Evolutionary conservation across 257 asterid genomes (phyloP).

Genomic region (Craterostigma plantagineum): DNA sequence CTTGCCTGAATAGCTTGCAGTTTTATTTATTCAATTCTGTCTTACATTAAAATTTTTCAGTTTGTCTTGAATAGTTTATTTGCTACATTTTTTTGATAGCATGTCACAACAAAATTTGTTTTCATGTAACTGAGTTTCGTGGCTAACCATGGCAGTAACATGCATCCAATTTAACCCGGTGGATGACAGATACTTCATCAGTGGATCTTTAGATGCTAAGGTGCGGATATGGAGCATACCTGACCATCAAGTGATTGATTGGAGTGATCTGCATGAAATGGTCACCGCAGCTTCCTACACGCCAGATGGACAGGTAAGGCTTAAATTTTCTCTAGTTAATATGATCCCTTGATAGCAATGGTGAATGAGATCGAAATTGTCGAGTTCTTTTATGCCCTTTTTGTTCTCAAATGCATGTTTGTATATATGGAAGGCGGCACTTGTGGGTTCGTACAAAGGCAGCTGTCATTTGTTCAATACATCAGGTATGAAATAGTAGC

Average conservation of each 20-base stretch:
- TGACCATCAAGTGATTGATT: conserved; percentile 86
- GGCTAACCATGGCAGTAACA: conserved; percentile 50
- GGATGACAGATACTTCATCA: conserved; percentile 90
- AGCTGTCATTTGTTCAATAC: conserved; percentile 71
- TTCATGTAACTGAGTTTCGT: conserved; percentile 16
- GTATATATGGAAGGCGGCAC: conserved; percentile 50
- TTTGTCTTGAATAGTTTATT: too few relatives aligned
- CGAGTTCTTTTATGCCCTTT: background rate
- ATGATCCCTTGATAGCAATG: too few relatives aligned
- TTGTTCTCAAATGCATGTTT: conserved; percentile 7
- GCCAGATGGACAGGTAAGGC: conserved; percentile 93
- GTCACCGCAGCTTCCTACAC: conserved; percentile 98
- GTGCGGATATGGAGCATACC: conserved; percentile 99
- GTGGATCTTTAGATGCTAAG: conserved; percentile 96
- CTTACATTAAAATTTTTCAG: too few relatives aligned
- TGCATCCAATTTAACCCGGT: conserved; percentile 98
- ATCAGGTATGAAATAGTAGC: conserved; percentile 51
- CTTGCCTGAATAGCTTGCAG: too few relatives aligned
- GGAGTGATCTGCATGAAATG: conserved; percentile 98
- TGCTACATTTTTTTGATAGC: too few relatives aligned
- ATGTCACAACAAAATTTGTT: conserved; percentile 2
- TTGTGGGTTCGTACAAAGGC: conserved; percentile 97
- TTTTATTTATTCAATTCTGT: too few relatives aligned
- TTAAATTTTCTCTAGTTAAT: conserved; percentile 1
- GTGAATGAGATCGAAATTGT: too few relatives aligned